Evolutionary conservation across 1,139 yeast species (phyloP).

Genomic region (Zygosaccharomyces sapae): DNA sequence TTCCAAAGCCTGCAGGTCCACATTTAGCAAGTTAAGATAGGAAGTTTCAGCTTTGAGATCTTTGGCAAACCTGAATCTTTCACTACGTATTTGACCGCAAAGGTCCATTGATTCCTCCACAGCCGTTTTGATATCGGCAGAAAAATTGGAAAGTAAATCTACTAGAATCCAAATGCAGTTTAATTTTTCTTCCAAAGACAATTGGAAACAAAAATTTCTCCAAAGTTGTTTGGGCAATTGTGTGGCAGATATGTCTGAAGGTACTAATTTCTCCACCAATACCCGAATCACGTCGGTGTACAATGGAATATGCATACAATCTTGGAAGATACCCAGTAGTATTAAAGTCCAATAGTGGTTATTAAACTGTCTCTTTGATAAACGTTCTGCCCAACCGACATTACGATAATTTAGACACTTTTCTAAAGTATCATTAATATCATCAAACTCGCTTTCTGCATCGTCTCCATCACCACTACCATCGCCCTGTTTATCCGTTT

Average conservation of each 20-base stretch:
- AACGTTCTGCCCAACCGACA: conserved; percentile 70
- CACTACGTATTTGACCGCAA: conserved; percentile 34
- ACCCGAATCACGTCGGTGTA: conserved; percentile 25
- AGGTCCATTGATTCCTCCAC: conserved; percentile 36
- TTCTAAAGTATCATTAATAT: conserved; percentile 37
- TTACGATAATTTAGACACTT: conserved; percentile 58
- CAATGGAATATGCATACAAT: conserved; percentile 31
- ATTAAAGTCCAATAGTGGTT: conserved; percentile 86
- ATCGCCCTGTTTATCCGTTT: conserved; percentile 21
- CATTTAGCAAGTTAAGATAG: conserved; percentile 14
- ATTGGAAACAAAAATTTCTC: conserved; percentile 33
- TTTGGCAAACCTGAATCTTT: conserved; percentile 30
- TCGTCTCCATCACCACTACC: conserved; percentile 17
- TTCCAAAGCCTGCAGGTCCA: conserved; percentile 7
- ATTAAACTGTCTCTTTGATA: conserved; percentile 67
- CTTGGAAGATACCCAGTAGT: conserved; percentile 62
- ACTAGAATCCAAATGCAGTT: conserved; percentile 32
- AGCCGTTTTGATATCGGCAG: conserved; percentile 31
- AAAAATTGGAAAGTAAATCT: conserved; percentile 31
- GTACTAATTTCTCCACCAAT: conserved; percentile 27
- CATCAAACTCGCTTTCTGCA: conserved; percentile 19
- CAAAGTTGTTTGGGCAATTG: conserved; percentile 34
- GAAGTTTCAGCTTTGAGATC: conserved; percentile 22
- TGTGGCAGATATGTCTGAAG: conserved; percentile 23
- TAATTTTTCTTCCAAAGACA: conserved; percentile 29